Percentiles rank a stretch among this genome's conserved stretches.
phyloP scores from a whole-genome alignment of 306 rosid species.

The Prunus armeniaca region DNA sequence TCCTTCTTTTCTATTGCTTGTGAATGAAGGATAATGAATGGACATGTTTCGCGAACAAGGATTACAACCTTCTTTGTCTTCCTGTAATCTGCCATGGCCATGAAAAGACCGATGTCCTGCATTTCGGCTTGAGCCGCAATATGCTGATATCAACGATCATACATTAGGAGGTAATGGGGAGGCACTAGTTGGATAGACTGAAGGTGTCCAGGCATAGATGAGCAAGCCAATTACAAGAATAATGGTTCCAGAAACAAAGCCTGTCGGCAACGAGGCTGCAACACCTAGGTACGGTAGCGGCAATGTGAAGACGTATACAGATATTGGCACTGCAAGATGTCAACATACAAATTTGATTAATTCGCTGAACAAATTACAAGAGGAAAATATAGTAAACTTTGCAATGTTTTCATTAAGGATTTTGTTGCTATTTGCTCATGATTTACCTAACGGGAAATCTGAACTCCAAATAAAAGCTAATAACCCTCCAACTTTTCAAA shows the following conservation, averaged over 20 bases:
- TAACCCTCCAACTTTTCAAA: not conserved
- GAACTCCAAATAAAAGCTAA: not conserved
- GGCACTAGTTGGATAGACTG: constrained; percentile 38
- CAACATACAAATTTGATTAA: not conserved
- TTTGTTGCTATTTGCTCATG: not conserved
- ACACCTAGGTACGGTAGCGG: constrained; percentile 81
- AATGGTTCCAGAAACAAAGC: constrained; percentile 69
- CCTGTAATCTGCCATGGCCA: not conserved
- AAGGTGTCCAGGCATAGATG: constrained; percentile 66
- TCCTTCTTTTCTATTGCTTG: not conserved
- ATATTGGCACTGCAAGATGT: constrained; percentile 65
- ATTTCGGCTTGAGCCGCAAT: not conserved
- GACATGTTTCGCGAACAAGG: not conserved
- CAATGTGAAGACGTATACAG: constrained; percentile 70
- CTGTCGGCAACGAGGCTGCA: constrained; percentile 69
- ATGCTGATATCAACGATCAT: not conserved
- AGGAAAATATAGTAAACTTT: not conserved
- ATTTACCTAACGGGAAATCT: not conserved
- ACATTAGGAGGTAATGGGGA: constrained; percentile 32
- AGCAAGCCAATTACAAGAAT: constrained; percentile 68
- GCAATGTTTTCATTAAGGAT: not conserved
- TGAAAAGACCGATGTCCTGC: not conserved
- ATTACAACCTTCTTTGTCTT: not conserved
- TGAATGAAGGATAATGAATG: not conserved
- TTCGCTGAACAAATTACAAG: not conserved